Conservation (phyloP, 1,284 basidiomycete genomes). For the Tilletia setariae region DNA sequence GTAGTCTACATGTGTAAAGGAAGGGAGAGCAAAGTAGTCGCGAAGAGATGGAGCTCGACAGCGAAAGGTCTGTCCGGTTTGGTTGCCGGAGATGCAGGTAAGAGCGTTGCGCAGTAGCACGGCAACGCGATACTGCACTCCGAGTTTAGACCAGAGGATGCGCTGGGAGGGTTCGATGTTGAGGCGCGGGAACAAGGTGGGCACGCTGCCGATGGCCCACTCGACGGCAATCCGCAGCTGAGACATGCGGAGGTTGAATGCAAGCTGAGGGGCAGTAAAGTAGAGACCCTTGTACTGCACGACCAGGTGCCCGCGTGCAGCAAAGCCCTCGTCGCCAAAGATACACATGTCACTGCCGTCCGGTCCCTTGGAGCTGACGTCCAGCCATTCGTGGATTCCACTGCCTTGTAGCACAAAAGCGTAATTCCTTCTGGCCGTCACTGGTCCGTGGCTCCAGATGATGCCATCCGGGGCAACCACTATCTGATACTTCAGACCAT, state of each 20-base stretch:
- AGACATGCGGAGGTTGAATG: not conserved
- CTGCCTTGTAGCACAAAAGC: not conserved
- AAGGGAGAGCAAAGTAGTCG: no score
- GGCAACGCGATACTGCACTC: not conserved
- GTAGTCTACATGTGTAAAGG: no score
- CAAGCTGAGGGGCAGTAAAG: not conserved
- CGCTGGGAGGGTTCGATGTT: not conserved
- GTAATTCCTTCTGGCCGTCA: not conserved
- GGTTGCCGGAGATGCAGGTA: not conserved
- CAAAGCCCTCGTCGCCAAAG: constrained; percentile 1
- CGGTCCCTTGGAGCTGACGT: not conserved
- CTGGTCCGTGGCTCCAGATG: not conserved
- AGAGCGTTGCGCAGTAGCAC: not conserved
- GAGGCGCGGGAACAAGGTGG: not conserved
- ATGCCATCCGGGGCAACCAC: not conserved
- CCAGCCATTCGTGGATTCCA: not conserved
- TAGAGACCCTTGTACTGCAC: not conserved
- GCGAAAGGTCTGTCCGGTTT: not conserved
- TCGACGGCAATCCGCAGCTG: not conserved
- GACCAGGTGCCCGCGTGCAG: not conserved
- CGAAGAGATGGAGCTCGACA: not conserved
- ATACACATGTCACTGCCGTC: not conserved
- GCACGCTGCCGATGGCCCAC: not conserved
- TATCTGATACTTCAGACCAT: not conserved
- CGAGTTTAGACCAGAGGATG: not conserved